phyloP scores from a whole-genome alignment of 2,329 filamentous ascomycete genomes.

The Xylariaceae sp. region DNA sequence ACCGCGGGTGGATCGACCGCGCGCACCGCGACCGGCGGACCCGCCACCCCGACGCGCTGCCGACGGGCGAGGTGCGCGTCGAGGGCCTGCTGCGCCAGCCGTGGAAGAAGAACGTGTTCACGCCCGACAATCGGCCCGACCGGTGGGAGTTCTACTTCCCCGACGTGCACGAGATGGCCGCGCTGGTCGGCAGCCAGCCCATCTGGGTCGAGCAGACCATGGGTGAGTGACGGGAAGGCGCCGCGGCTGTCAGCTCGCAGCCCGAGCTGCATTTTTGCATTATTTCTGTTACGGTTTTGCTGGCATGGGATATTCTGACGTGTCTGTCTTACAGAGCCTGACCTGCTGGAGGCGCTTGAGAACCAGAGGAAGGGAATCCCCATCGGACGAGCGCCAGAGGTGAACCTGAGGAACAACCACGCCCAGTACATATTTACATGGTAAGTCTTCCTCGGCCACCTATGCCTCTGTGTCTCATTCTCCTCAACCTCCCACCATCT shows the following conservation, averaged over 20 bases:
- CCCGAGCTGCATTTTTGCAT: no score
- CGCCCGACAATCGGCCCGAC: slow-evolving; percentile 79
- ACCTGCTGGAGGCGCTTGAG: slow-evolving; percentile 68
- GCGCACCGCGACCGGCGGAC: slow-evolving; percentile 57
- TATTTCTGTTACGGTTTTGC: slow-evolving; percentile 14
- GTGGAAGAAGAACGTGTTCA: slow-evolving; percentile 98
- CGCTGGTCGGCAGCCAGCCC: slow-evolving; percentile 69
- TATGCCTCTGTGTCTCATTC: not conserved
- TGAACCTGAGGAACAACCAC: slow-evolving; percentile 93
- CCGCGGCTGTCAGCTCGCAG: no score
- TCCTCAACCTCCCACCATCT: not conserved
- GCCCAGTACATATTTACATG: slow-evolving; percentile 98
- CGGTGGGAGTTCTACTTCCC: slow-evolving; percentile 90
- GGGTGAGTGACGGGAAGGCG: slow-evolving; percentile 44
- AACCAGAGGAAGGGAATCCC: slow-evolving; percentile 76
- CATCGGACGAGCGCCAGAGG: slow-evolving; percentile 79
- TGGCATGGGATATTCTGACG: no score
- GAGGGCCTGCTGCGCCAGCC: slow-evolving; percentile 82
- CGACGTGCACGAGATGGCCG: slow-evolving; percentile 87
- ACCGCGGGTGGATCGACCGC: slow-evolving; percentile 86
- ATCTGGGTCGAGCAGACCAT: slow-evolving; percentile 97
- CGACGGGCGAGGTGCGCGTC: slow-evolving; percentile 63
- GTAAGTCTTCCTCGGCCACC: slow-evolving; percentile 54
- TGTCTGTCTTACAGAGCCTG: slow-evolving; percentile 58
- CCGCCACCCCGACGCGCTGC: slow-evolving; percentile 54